Conservation (phyloP, 106 monocot species). For the Alisma plantagoaquatica region DNA sequence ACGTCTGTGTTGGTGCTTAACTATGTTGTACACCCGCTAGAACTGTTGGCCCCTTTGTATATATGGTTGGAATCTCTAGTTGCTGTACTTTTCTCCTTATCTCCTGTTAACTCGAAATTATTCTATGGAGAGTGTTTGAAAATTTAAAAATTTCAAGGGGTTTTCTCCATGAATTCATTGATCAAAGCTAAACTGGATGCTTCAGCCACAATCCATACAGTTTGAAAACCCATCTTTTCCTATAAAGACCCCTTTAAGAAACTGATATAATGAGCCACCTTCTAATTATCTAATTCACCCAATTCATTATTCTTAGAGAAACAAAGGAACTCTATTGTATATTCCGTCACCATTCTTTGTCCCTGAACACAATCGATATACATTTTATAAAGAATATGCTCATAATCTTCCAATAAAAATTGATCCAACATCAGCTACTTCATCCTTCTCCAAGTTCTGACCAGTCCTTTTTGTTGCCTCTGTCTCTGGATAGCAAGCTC, state of each 20-base stretch:
- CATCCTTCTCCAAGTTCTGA: neutral
- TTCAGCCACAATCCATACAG: no score
- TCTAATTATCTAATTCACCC: neutral
- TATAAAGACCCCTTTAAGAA: neutral
- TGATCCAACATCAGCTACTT: neutral
- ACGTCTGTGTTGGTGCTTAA: no score
- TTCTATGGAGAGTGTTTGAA: no score
- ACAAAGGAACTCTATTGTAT: neutral
- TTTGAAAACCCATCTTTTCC: neutral
- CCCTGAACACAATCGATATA: neutral
- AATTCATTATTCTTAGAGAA: neutral
- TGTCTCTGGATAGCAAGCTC: neutral
- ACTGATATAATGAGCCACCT: neutral
- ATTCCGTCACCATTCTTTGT: neutral
- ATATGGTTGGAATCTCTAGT: no score
- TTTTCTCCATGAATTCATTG: no score
- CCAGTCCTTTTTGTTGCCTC: neutral
- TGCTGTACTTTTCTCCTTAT: no score
- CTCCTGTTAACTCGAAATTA: no score
- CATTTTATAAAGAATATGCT: neutral
- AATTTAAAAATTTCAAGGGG: no score
- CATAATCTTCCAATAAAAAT: neutral
- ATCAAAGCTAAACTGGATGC: no score
- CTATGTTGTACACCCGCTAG: no score
- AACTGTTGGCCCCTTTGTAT: no score